These are phyloP conservation scores for Heliamphora pulchella DNA, from an alignment of 179 eudicot species.

Conservation along the genomic window DNA sequence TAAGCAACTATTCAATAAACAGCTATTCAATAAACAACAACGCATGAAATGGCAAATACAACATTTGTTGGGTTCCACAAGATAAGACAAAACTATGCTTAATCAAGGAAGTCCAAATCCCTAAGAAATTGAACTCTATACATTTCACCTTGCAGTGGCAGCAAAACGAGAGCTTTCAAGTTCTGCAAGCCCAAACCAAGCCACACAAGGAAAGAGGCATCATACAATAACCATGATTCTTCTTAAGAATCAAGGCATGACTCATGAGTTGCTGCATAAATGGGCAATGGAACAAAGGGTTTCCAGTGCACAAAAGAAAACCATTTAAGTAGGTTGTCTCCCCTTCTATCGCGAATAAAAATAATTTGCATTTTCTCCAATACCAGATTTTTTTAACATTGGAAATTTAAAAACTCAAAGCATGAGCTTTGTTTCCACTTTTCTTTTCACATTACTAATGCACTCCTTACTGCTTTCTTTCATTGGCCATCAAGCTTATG, in stretches of 20 bases:
- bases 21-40: background rate
- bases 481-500: background rate
- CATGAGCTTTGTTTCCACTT: background rate
- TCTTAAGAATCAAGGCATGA: background rate
- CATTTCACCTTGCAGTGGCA: background rate
- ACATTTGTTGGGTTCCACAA: background rate
- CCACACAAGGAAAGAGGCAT: background rate
- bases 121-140: background rate
- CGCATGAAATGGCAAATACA: conserved; percentile 3
- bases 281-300: background rate
- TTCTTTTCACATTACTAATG: background rate
- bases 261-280: background rate
- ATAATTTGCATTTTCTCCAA: background rate
- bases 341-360: conserved; percentile 2
- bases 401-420: background rate
- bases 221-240: background rate
- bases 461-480: background rate
- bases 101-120: background rate
- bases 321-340: background rate
- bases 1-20: background rate
- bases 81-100: background rate
- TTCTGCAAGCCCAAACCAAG: background rate
- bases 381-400: background rate
- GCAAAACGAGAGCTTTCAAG: background rate
- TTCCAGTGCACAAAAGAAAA: background rate